Evolutionary conservation across 140 eudicot species (phyloP).

Genomic region (Eryngium alpinum): DNA sequence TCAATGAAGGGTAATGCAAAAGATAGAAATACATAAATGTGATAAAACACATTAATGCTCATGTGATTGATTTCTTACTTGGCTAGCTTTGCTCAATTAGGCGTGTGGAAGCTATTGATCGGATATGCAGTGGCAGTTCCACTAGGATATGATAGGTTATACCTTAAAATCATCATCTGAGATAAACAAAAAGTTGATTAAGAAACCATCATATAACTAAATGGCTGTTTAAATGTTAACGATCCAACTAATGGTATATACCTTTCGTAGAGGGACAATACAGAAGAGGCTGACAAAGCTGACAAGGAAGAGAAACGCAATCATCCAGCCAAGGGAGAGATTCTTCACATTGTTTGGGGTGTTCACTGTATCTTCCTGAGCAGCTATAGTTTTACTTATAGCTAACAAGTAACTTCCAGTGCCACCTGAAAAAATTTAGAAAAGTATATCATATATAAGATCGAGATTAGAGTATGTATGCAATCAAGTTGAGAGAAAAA

Average conservation of each 20-base stretch:
- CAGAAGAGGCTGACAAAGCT: slow-evolving; percentile 75
- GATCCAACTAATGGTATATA: neutral
- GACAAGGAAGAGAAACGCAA: slow-evolving; percentile 53
- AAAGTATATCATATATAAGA: neutral
- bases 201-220: neutral
- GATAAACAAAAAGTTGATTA: neutral
- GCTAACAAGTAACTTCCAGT: slow-evolving; percentile 62
- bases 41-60: too few relatives aligned
- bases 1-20: neutral
- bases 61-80: slow-evolving; percentile 30
- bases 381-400: slow-evolving; percentile 50
- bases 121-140: slow-evolving; percentile 85
- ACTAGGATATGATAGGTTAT: slow-evolving; percentile 66
- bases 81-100: slow-evolving; percentile 70
- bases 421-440: slow-evolving; percentile 44
- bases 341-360: slow-evolving; percentile 43
- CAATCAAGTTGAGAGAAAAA: too few relatives aligned
- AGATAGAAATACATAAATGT: too few relatives aligned
- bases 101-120: slow-evolving; percentile 82
- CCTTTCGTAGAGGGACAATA: slow-evolving; percentile 70
- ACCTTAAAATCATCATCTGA: slow-evolving; percentile 63
- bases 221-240: neutral
- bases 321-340: slow-evolving; percentile 58
- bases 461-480: too few relatives aligned
- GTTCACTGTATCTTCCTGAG: slow-evolving; percentile 35